These are phyloP conservation scores for Trichosporon sp. DNA, from an alignment of 1,284 basidiomycete genomes.

Conservation along the genomic window DNA sequence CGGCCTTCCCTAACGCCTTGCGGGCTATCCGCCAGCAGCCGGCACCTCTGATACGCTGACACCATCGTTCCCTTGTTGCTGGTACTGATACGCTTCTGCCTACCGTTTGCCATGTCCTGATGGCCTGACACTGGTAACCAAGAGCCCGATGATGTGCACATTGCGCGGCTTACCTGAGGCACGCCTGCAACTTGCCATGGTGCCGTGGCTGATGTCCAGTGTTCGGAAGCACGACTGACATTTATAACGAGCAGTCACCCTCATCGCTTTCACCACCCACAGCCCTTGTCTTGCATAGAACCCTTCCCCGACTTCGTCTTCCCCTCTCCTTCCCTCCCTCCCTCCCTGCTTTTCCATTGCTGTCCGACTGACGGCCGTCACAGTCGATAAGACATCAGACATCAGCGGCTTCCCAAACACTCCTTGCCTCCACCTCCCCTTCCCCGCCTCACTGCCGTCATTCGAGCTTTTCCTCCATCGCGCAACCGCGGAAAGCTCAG, in stretches of 20 bases:
- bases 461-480: not conserved
- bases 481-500: not conserved
- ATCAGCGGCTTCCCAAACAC: not conserved
- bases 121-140: not conserved
- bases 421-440: not conserved
- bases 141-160: not conserved
- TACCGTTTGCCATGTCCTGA: not conserved
- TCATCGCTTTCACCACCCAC: not conserved
- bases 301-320: not conserved
- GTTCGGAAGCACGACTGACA: not conserved
- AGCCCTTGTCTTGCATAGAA: not conserved
- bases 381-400: not conserved
- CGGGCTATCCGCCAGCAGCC: too few relatives aligned
- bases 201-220: not conserved
- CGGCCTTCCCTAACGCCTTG: too few relatives aligned
- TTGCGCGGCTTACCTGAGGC: not conserved
- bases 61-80: not conserved
- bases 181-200: not conserved
- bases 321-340: not conserved
- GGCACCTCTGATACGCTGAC: not conserved
- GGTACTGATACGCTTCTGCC: slow-evolving; percentile 7
- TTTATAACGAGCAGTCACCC: not conserved
- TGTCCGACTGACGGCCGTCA: not conserved
- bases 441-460: not conserved
- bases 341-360: not conserved